Evolutionary conservation across 2,329 filamentous ascomycete genomes (phyloP).

Genomic region (Pyricularia pennisetigena): DNA sequence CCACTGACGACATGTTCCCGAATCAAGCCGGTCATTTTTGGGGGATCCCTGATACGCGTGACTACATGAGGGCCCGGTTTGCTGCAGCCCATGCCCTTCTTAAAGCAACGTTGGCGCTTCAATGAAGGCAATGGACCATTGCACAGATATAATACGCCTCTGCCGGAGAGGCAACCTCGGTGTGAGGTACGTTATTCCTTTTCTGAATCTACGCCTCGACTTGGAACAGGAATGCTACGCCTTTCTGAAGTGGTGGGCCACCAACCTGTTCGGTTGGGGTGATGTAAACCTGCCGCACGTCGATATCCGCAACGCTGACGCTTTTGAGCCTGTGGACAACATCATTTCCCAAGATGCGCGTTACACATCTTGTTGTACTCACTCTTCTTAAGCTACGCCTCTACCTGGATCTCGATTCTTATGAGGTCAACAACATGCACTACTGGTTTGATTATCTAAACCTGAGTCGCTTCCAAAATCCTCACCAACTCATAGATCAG

Average conservation of each 20-base stretch:
- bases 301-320: constrained; percentile 26
- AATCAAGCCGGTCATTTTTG: constrained; percentile 26
- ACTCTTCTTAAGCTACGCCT: constrained; percentile 8
- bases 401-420: background rate
- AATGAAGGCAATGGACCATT: constrained; percentile 1
- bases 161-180: constrained; percentile 8
- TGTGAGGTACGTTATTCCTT: constrained; percentile 8
- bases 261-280: constrained; percentile 16
- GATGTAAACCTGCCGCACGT: constrained; percentile 22
- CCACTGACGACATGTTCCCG: constrained; percentile 2
- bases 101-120: constrained; percentile 13
- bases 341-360: background rate
- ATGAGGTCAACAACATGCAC: background rate
- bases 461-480: background rate
- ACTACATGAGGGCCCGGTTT: constrained; percentile 26
- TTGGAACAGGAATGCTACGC: constrained; percentile 29
- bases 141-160: constrained; percentile 8
- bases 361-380: constrained; percentile 12
- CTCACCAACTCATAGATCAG: background rate
- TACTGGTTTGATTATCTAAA: constrained; percentile 11
- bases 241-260: constrained; percentile 36
- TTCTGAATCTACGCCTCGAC: constrained; percentile 19
- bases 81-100: constrained; percentile 16
- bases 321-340: constrained; percentile 22
- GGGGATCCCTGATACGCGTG: constrained; percentile 18